Evolutionary conservation across 129 eudicot species (phyloP).

Genomic region (Dittrichia graveolens): DNA sequence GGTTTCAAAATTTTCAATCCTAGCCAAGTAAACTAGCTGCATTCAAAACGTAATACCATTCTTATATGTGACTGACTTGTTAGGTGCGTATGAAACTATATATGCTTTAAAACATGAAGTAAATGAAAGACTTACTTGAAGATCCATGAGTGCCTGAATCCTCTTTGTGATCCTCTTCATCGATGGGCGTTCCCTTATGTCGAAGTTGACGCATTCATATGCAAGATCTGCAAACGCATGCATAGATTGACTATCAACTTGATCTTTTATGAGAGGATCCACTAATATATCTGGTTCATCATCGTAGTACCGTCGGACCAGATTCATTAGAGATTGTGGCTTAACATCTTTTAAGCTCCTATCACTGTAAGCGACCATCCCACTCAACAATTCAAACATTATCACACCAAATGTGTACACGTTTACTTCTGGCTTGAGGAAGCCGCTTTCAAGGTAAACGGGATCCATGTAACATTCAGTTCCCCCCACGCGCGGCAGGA

Average conservation of each 20-base stretch:
- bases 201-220: background rate
- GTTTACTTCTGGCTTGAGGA: background rate
- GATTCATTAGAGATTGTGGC: background rate
- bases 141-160: background rate
- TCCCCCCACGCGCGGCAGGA: no score
- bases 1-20: no score
- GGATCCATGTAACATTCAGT: background rate
- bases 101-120: background rate
- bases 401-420: constrained; percentile 16
- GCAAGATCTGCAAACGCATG: background rate
- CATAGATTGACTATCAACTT: background rate
- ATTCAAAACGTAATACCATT: background rate
- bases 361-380: background rate
- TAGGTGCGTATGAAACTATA: background rate
- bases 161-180: background rate
- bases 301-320: background rate
- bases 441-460: background rate
- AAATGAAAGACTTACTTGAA: background rate
- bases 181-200: background rate
- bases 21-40: no score
- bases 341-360: background rate
- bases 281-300: background rate
- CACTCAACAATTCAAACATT: constrained; percentile 9
- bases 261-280: background rate
- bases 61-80: background rate